Evolutionary conservation across 148 eudicot genomes (phyloP).

Genomic region (Arbutus unedo): DNA sequence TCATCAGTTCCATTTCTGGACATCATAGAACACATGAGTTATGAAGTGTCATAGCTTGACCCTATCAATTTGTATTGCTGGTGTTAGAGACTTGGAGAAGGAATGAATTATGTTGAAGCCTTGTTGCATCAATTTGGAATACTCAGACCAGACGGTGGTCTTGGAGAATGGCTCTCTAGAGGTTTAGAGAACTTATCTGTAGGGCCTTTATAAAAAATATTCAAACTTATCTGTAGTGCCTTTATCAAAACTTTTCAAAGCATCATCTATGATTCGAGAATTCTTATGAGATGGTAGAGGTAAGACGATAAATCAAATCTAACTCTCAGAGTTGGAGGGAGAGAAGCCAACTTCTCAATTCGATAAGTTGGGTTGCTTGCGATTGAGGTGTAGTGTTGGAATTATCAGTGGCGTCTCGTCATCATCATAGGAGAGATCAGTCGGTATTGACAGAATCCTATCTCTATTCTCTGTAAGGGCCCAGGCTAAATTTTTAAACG

Average conservation of each 20-base stretch:
- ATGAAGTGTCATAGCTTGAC: slow-evolving; percentile 78
- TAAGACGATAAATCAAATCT: too few relatives aligned
- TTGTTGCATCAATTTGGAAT: slow-evolving; percentile 86
- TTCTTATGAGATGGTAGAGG: too few relatives aligned
- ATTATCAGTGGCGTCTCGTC: too few relatives aligned
- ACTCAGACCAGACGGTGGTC: slow-evolving; percentile 88
- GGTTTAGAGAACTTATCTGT: slow-evolving; percentile 71
- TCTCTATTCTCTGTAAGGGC: too few relatives aligned
- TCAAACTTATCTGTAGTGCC: slow-evolving; percentile 75
- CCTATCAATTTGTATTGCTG: slow-evolving; percentile 76
- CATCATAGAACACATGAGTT: slow-evolving; percentile 60
- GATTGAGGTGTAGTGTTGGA: too few relatives aligned
- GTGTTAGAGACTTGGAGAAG: slow-evolving; percentile 91
- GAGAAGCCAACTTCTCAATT: too few relatives aligned
- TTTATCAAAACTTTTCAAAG: slow-evolving; percentile 69
- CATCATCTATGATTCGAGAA: slow-evolving; percentile 50
- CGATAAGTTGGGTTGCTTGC: too few relatives aligned
- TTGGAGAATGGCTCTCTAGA: slow-evolving; percentile 80
- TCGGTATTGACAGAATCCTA: too few relatives aligned
- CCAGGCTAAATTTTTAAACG: too few relatives aligned
- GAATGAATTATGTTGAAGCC: slow-evolving; percentile 82
- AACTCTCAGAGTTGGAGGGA: too few relatives aligned
- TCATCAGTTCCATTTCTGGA: slow-evolving; percentile 57
- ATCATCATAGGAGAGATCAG: too few relatives aligned
- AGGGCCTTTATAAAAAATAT: too few relatives aligned